Conservation (phyloP, 768 basidiomycete species). For the Boletus reticuloceps region DNA sequence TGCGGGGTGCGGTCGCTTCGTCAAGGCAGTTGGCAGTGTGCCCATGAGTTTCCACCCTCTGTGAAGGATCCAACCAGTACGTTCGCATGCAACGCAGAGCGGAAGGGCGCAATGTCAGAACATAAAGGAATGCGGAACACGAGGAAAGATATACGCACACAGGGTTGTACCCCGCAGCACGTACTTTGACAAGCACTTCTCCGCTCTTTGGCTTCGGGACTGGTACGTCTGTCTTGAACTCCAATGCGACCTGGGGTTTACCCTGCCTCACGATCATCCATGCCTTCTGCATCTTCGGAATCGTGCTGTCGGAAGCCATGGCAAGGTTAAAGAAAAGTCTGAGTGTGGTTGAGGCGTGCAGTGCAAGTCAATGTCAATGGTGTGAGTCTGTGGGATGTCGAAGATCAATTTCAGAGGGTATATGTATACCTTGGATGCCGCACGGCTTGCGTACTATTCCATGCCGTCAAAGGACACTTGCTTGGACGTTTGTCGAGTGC, state of each 20-base stretch:
- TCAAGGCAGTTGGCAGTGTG: slow-evolving; percentile 44
- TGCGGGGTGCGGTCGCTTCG: slow-evolving; percentile 47
- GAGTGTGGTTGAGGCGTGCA: not conserved
- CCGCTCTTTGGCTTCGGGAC: slow-evolving; percentile 36
- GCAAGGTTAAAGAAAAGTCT: not conserved
- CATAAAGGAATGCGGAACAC: not conserved
- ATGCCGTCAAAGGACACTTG: no score
- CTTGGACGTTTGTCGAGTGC: no score
- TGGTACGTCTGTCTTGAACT: slow-evolving; percentile 24
- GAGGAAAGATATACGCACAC: slow-evolving; percentile 38
- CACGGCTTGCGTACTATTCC: no score
- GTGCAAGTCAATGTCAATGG: no score
- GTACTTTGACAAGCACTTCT: slow-evolving; percentile 50
- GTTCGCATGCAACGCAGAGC: not conserved
- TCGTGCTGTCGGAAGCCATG: not conserved
- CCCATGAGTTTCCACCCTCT: slow-evolving; percentile 63
- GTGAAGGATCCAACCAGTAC: not conserved
- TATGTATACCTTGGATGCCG: no score
- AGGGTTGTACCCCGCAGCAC: slow-evolving; percentile 65
- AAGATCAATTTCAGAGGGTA: no score
- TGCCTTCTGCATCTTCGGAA: slow-evolving; percentile 26
- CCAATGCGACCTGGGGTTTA: slow-evolving; percentile 28
- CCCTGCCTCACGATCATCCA: slow-evolving; percentile 33
- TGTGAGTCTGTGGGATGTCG: no score
- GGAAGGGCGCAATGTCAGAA: not conserved